These are phyloP conservation scores for Neospora caninum DNA, from an alignment of 169 alveolate species.

Conservation along the genomic window DNA sequence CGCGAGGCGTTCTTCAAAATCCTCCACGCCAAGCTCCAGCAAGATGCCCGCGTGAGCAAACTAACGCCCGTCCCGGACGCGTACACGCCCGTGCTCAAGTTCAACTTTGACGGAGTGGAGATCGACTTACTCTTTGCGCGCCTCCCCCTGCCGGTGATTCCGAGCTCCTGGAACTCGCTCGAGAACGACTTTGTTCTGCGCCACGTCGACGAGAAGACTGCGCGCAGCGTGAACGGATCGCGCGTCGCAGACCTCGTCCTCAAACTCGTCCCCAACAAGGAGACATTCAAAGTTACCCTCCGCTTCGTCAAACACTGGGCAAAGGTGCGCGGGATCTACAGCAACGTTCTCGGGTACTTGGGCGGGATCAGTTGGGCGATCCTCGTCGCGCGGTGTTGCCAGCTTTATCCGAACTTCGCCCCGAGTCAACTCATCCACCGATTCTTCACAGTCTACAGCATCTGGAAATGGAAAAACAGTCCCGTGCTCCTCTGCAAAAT, in stretches of 20 bases:
- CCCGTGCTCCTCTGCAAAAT: slow-evolving; percentile 90
- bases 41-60: slow-evolving; percentile 90
- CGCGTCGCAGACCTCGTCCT: slow-evolving; percentile 95
- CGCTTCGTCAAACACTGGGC: slow-evolving; percentile 98
- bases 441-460: slow-evolving; percentile 92
- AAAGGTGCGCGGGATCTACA: slow-evolving; percentile 96
- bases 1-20: slow-evolving; percentile 93
- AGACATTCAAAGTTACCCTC: slow-evolving; percentile 92
- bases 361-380: slow-evolving; percentile 99
- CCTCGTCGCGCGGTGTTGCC: slow-evolving; percentile 97
- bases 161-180: slow-evolving; percentile 88
- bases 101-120: slow-evolving; percentile 92
- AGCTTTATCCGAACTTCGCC: slow-evolving; percentile 92
- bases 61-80: slow-evolving; percentile 96
- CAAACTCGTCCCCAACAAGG: slow-evolving; percentile 92
- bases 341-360: slow-evolving; percentile 96
- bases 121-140: slow-evolving; percentile 97
- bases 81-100: slow-evolving; percentile 96
- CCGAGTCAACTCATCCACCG: slow-evolving; percentile 91
- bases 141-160: slow-evolving; percentile 85
- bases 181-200: slow-evolving; percentile 83
- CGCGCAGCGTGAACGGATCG: slow-evolving; percentile 92
- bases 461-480: slow-evolving; percentile 87
- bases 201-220: slow-evolving; percentile 90
- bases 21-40: slow-evolving; percentile 88